These are phyloP conservation scores for Cylindricascospora bacillispora DNA, from an alignment of 1,139 yeast species.

Conservation along the genomic window DNA sequence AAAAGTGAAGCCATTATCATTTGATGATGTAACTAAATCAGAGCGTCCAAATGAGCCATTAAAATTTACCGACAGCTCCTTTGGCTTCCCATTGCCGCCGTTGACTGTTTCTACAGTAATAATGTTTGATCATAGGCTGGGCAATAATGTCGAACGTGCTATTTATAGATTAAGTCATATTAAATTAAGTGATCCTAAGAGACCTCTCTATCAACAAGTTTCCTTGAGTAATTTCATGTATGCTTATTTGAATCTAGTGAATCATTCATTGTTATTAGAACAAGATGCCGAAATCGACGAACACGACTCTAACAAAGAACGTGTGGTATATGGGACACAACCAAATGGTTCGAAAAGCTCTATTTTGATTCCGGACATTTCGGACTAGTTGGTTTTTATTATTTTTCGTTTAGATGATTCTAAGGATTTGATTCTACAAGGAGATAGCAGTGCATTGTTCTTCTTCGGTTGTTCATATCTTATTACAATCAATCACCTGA, in stretches of 20 bases:
- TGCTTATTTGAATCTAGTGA: conserved; percentile 82
- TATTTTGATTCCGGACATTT: conserved; percentile 3
- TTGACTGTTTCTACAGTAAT: conserved; percentile 58
- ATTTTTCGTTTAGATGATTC: not conserved
- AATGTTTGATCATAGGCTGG: conserved; percentile 73
- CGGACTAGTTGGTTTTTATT: too few relatives aligned
- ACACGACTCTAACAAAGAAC: not conserved
- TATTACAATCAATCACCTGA: too few relatives aligned
- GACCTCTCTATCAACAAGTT: conserved; percentile 84
- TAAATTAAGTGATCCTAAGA: conserved; percentile 81
- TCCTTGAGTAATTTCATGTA: conserved; percentile 88
- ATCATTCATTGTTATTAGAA: conserved; percentile 67
- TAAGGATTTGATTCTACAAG: not conserved
- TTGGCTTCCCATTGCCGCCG: conserved; percentile 73
- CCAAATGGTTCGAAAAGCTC: conserved; percentile 3
- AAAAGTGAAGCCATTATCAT: too few relatives aligned
- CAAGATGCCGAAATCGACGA: conserved; percentile 27
- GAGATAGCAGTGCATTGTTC: too few relatives aligned
- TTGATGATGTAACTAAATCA: conserved; percentile 21
- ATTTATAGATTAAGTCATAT: conserved; percentile 80
- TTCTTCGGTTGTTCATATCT: too few relatives aligned
- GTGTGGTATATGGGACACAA: not conserved
- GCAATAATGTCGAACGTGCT: conserved; percentile 88
- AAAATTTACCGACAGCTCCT: conserved; percentile 64
- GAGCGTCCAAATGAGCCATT: conserved; percentile 50